Conservation (phyloP, 768 basidiomycete species). For the Phylloporus sp. region DNA sequence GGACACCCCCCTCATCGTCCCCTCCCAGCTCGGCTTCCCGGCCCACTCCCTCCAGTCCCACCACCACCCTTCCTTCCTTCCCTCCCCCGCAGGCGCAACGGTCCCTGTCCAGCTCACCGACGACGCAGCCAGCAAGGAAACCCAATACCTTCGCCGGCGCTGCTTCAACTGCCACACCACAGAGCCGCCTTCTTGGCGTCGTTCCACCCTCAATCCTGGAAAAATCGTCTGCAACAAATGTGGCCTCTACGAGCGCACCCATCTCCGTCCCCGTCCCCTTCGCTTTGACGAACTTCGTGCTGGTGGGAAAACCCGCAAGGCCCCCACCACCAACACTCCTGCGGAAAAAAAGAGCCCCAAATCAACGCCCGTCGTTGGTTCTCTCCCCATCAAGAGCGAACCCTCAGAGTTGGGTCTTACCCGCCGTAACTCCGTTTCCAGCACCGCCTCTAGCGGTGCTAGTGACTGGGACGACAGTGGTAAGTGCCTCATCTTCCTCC, state of each 20-base stretch:
- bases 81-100: constrained; percentile 35
- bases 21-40: constrained; percentile 46
- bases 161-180: constrained; percentile 93
- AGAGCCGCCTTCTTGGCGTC: constrained; percentile 84
- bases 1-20: constrained; percentile 54
- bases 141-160: constrained; percentile 80
- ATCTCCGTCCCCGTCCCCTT: constrained; percentile 73
- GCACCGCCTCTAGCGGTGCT: constrained; percentile 41
- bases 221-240: constrained; percentile 96
- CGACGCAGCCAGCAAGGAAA: constrained; percentile 86
- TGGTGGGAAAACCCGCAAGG: constrained; percentile 76
- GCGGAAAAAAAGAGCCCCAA: constrained; percentile 32
- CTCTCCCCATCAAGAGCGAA: constrained; percentile 58
- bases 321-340: constrained; percentile 13
- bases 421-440: constrained; percentile 61
- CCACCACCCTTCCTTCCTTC: constrained; percentile 38
- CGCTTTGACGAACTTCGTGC: constrained; percentile 85
- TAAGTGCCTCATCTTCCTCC: constrained; percentile 32
- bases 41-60: constrained; percentile 29
- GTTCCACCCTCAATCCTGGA: constrained; percentile 82
- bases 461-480: constrained; percentile 84
- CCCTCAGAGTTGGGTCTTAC: constrained; percentile 46
- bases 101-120: constrained; percentile 82
- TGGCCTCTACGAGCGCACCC: constrained; percentile 86
- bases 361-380: constrained; percentile 34